Conservation (phyloP, 2,329 filamentous ascomycete genomes). For the Leptographium radiaticola region DNA sequence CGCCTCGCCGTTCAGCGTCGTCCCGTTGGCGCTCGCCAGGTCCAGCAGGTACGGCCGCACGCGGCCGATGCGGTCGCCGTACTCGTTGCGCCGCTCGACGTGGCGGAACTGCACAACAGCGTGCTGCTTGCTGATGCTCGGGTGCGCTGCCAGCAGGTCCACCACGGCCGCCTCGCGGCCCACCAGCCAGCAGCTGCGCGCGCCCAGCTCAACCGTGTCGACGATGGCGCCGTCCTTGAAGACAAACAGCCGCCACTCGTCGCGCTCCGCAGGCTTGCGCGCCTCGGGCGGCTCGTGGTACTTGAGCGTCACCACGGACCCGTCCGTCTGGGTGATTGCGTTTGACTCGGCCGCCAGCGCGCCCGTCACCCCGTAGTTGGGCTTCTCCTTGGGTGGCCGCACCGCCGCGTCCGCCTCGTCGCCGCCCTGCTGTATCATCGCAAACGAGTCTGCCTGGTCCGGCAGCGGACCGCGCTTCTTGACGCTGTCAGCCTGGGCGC, state of each 20-base stretch:
- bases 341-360: constrained; percentile 82
- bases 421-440: constrained; percentile 31
- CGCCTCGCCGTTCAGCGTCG: constrained; percentile 61
- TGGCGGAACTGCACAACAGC: constrained; percentile 89
- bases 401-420: constrained; percentile 21
- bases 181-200: constrained; percentile 79
- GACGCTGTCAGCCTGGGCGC: constrained; percentile 3
- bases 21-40: constrained; percentile 86
- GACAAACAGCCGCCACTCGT: constrained; percentile 80
- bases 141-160: constrained; percentile 76
- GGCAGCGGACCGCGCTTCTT: constrained; percentile 39
- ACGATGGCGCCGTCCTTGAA: constrained; percentile 76
- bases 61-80: constrained; percentile 65
- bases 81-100: constrained; percentile 72
- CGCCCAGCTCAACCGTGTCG: constrained; percentile 65
- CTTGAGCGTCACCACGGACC: constrained; percentile 32
- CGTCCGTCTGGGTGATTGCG: constrained; percentile 19
- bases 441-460: constrained; percentile 47
- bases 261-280: constrained; percentile 66
- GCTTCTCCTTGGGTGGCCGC: constrained; percentile 56
- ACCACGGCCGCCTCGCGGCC: constrained; percentile 71
- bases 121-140: constrained; percentile 90
- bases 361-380: constrained; percentile 73
- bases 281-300: constrained; percentile 94
- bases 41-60: constrained; percentile 87